phyloP scores from a whole-genome alignment of 441 rosid species.

The Mallotus japonicus region DNA sequence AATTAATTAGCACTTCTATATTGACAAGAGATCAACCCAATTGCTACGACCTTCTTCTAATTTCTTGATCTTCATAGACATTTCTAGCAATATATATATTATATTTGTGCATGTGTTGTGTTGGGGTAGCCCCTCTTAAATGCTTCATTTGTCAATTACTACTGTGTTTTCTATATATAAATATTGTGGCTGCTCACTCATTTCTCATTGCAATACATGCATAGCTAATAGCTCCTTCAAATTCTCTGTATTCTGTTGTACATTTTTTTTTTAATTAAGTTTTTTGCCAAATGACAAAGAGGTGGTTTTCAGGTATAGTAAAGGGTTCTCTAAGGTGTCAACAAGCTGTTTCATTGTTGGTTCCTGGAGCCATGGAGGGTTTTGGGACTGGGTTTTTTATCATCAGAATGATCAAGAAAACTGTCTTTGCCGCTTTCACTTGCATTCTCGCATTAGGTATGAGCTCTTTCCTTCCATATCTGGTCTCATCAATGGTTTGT shows the following conservation, averaged over 20 bases:
- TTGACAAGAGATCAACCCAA: not conserved
- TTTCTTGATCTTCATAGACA: not conserved
- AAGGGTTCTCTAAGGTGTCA: constrained; percentile 20
- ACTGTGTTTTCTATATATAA: too few relatives aligned
- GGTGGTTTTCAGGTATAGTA: constrained; percentile 12
- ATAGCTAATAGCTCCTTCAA: too few relatives aligned
- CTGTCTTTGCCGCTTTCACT: constrained; percentile 45
- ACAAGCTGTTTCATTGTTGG: constrained; percentile 28
- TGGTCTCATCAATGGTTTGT: too few relatives aligned
- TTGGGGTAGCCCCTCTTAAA: constrained; percentile 6
- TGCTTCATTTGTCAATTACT: not conserved
- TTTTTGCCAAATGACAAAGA: not conserved
- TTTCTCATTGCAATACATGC: not conserved
- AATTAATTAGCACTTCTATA: not conserved
- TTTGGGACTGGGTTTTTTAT: constrained; percentile 23
- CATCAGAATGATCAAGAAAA: constrained; percentile 29
- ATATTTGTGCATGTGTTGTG: not conserved
- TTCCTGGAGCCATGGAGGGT: constrained; percentile 23
- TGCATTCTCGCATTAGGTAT: constrained; percentile 61
- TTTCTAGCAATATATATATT: not conserved
- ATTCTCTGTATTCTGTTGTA: too few relatives aligned
- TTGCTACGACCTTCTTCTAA: not conserved
- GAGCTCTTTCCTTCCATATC: not conserved
- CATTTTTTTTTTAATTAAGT: too few relatives aligned
- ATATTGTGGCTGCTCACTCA: not conserved